phyloP scores from a whole-genome alignment of 768 basidiomycete species.

The Lyophyllum atratum region DNA sequence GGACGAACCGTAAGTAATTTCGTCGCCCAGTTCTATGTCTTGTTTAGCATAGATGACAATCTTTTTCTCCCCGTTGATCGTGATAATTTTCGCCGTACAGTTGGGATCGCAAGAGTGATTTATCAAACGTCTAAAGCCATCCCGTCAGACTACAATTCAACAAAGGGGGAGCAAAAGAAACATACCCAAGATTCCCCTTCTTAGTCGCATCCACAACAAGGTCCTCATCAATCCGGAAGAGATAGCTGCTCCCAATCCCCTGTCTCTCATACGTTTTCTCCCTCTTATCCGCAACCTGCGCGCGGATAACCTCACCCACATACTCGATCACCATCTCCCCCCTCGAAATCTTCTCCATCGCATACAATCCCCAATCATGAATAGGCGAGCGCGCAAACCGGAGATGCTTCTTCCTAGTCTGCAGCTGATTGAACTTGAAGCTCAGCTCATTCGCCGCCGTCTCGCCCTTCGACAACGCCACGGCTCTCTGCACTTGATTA shows the following conservation, averaged over 20 bases:
- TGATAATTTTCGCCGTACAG: conserved; percentile 89
- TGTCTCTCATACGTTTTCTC: conserved; percentile 97
- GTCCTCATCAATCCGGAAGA: conserved; percentile 98
- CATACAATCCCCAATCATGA: conserved; percentile 98
- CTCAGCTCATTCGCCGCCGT: conserved; percentile 65
- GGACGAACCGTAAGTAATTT: conserved; percentile 92
- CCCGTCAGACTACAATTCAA: conserved; percentile 12
- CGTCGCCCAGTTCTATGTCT: conserved; percentile 94
- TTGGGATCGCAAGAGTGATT: conserved; percentile 99
- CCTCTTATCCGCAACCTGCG: conserved; percentile 93
- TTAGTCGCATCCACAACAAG: conserved; percentile 98
- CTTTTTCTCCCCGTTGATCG: conserved; percentile 91
- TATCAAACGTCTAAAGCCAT: conserved; percentile 76
- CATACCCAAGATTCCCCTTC: conserved; percentile 97
- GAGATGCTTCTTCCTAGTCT: conserved; percentile 96
- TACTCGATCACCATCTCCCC: conserved; percentile 99
- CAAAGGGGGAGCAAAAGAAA: conserved; percentile 20
- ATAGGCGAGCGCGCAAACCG: conserved; percentile 94
- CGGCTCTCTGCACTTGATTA: conserved; percentile 84
- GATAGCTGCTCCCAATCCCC: conserved; percentile 96
- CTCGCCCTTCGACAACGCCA: conserved; percentile 75
- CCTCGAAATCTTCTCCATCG: conserved; percentile 90
- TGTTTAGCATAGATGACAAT: conserved; percentile 99
- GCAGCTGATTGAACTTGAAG: conserved; percentile 99
- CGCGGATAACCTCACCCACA: conserved; percentile 95